These are phyloP conservation scores for Sphaerulina musiva DNA, from an alignment of 2,329 filamentous ascomycete species.

Conservation along the genomic window DNA sequence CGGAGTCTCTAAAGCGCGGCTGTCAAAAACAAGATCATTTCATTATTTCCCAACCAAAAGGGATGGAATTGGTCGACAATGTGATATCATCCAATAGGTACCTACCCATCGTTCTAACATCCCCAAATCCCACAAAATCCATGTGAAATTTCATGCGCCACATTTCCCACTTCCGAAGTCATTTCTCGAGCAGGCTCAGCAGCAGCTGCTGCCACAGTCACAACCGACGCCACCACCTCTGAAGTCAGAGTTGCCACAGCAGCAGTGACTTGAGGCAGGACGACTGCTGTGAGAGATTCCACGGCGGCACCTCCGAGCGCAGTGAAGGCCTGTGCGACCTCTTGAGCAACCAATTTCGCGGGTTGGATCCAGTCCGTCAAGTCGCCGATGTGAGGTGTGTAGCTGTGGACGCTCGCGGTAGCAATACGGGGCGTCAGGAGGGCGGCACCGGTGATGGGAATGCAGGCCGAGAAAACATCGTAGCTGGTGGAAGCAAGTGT, in stretches of 20 bases:
- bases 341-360: background rate
- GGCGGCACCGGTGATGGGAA: background rate
- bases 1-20: no score
- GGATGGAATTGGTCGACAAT: no score
- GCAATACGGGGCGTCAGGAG: background rate
- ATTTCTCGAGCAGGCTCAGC: background rate
- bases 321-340: background rate
- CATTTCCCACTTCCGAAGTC: background rate
- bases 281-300: background rate
- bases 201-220: background rate
- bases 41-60: no score
- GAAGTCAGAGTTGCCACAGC: background rate
- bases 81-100: no score
- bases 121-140: background rate
- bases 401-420: background rate
- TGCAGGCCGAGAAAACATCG: background rate
- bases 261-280: background rate
- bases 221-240: background rate
- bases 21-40: no score
- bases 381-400: background rate
- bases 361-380: background rate
- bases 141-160: background rate
- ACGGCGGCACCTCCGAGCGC: background rate
- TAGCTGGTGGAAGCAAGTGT: constrained; percentile 6
- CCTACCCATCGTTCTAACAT: background rate